Evolutionary conservation across 2,329 filamentous ascomycete species (phyloP).

Genomic region (Emmonsiellopsis sp.): DNA sequence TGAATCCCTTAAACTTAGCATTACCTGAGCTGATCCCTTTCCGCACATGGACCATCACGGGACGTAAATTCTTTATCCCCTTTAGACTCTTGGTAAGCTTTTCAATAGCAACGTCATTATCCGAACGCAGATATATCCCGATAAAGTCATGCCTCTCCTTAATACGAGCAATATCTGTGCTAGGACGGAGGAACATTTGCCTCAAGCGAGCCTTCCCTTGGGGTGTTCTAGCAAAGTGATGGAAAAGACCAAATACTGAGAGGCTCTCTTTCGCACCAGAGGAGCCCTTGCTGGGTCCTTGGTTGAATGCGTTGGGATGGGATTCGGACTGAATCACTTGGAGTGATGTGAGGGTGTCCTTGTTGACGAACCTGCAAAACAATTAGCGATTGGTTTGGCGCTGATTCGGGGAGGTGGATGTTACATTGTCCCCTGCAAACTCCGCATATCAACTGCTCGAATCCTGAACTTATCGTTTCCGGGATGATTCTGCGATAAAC

Average conservation of each 20-base stretch:
- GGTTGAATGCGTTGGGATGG: slow-evolving; percentile 72
- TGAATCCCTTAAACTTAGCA: slow-evolving; percentile 47
- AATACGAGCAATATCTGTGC: slow-evolving; percentile 58
- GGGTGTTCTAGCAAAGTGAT: slow-evolving; percentile 62
- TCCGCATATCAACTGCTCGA: slow-evolving; percentile 64
- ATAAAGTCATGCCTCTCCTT: slow-evolving; percentile 63
- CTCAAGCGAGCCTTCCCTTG: slow-evolving; percentile 69
- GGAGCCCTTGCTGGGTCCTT: slow-evolving; percentile 53
- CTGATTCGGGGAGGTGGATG: slow-evolving; percentile 10
- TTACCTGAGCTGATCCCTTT: slow-evolving; percentile 60
- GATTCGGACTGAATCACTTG: slow-evolving; percentile 77
- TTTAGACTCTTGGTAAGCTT: slow-evolving; percentile 54
- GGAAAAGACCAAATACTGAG: slow-evolving; percentile 77
- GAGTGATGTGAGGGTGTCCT: slow-evolving; percentile 69
- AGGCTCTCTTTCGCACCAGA: slow-evolving; percentile 68
- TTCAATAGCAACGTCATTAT: slow-evolving; percentile 52
- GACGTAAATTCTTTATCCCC: slow-evolving; percentile 66
- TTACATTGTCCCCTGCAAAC: slow-evolving; percentile 53
- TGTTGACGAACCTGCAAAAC: slow-evolving; percentile 65
- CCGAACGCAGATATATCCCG: slow-evolving; percentile 54
- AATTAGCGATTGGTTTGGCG: slow-evolving; percentile 13
- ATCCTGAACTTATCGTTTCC: slow-evolving; percentile 52
- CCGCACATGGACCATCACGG: slow-evolving; percentile 58
- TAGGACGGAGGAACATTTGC: slow-evolving; percentile 75
- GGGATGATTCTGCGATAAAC: slow-evolving; percentile 51